Base-by-base conservation (phyloP, 768 basidiomycete genomes). In the Dictyophora rubrovolvata region DNA sequence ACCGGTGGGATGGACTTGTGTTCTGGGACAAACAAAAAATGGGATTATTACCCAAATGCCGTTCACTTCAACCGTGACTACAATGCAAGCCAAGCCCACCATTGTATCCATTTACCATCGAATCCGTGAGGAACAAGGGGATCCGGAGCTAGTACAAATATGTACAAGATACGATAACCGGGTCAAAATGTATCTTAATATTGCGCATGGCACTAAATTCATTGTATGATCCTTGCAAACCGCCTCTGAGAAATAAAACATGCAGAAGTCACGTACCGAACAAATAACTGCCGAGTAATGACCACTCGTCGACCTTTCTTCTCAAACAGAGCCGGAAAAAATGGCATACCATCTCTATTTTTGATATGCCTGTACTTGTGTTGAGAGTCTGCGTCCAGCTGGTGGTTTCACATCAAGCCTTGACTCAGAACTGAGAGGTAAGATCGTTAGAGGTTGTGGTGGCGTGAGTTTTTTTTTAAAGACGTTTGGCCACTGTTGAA, bases 141-240 rank as follows among this genome's bases (percentile, higher is more conserved):
- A n/a, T n/a, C n/a, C n/a, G n/a, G n/a, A n/a, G n/a, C n/a, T n/a
- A n/a, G n/a, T n/a, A n/a, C n/a, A n/a, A n/a, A n/a, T n/a, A n/a
- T n/a, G n/a, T n/a, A n/a, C n/a, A 76, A 65, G 96, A 96, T 10
- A 95, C 79, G 8, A 94, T 69, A 0, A 90, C 79, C 50, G 86
- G 89, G 5, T 94, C 94, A 68, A 93, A 77, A 0, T 93, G 93
- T 16, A 97, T 76, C 48, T 73, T 74, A 48, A 93, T 76, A 34
- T 83, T 82, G 33, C 79, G 80, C 63, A 79, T 81, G 1, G 77
- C 77, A 1, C 90, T 83, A 64, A 84, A 86, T 8, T 82, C 79
- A 66, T 94, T 95, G 69, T 89, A 95, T 0, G 85, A 83, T 1
- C 91, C 93, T 69, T 97, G 94, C 7, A 97, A 74, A 2, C 94